These are phyloP conservation scores for Diplotaxis tenuifolia DNA, from an alignment of 345 rosid genomes.

Conservation along the genomic window DNA sequence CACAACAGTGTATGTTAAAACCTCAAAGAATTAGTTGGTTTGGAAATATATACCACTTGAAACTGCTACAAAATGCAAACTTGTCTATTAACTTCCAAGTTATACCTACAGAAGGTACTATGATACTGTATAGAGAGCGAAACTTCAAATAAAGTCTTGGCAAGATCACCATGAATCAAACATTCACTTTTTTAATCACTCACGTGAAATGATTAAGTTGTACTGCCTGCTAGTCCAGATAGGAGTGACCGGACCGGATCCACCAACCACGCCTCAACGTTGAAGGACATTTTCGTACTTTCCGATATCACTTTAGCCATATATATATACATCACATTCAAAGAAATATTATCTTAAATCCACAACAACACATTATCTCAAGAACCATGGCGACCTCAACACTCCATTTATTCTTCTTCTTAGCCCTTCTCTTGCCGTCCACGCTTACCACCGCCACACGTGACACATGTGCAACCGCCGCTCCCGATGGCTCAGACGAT, in stretches of 20 bases:
- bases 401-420: slow-evolving; percentile 33
- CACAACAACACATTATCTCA: slow-evolving; percentile 32
- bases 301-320: not conserved
- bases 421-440: slow-evolving; percentile 35
- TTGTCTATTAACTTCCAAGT: not conserved
- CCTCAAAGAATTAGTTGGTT: not conserved
- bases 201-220: slow-evolving; percentile 5
- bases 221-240: slow-evolving; percentile 1
- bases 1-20: not conserved
- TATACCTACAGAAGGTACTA: not conserved
- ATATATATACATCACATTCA: slow-evolving; percentile 9
- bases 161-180: not conserved
- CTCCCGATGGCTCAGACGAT: slow-evolving; percentile 39
- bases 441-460: slow-evolving; percentile 34
- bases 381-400: slow-evolving; percentile 46
- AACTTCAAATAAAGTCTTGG: not conserved
- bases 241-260: slow-evolving; percentile 2
- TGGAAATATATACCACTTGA: not conserved
- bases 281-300: slow-evolving; percentile 17
- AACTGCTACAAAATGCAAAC: not conserved
- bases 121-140: too few species aligned
- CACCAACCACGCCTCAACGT: not conserved
- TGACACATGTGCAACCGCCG: slow-evolving; percentile 48
- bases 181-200: not conserved
- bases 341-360: slow-evolving; percentile 9